Evolutionary conservation across 2,329 filamentous ascomycete genomes (phyloP).

Genomic region (Macrophomina tecta): DNA sequence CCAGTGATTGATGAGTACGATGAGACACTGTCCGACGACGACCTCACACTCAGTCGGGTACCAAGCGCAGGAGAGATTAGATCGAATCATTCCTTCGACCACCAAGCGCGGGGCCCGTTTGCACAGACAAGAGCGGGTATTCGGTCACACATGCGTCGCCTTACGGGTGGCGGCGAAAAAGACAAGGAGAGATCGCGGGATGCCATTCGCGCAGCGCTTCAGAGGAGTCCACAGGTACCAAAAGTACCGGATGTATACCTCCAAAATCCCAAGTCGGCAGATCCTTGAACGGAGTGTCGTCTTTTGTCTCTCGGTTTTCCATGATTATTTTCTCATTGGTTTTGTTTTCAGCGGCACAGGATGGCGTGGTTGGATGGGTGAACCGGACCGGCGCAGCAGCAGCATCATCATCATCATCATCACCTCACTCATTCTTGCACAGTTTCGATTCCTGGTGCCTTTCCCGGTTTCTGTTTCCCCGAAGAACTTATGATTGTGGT

Average conservation of each 20-base stretch:
- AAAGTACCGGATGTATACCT: constrained; percentile 55
- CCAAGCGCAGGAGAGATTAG: constrained; percentile 8
- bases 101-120: constrained; percentile 63
- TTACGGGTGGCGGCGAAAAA: constrained; percentile 57
- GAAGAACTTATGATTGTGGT: not conserved
- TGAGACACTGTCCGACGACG: constrained; percentile 80
- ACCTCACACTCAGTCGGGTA: constrained; percentile 57
- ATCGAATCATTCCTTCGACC: constrained; percentile 19
- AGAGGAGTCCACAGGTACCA: constrained; percentile 55
- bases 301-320: not conserved
- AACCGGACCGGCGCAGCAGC: not conserved
- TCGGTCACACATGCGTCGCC: constrained; percentile 64
- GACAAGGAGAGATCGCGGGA: constrained; percentile 44
- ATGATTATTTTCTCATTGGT: not conserved
- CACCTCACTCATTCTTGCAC: not conserved
- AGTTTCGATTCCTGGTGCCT: not conserved
- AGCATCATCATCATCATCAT: not conserved
- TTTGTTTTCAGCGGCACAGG: not conserved
- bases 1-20: constrained; percentile 69
- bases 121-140: constrained; percentile 57
- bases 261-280: constrained; percentile 30
- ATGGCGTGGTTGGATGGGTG: not conserved
- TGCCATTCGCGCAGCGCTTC: constrained; percentile 39
- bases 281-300: constrained; percentile 3
- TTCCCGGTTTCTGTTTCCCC: not conserved